Conservation (phyloP, 2,329 filamentous ascomycete genomes). For the Talaromyces sp. region DNA sequence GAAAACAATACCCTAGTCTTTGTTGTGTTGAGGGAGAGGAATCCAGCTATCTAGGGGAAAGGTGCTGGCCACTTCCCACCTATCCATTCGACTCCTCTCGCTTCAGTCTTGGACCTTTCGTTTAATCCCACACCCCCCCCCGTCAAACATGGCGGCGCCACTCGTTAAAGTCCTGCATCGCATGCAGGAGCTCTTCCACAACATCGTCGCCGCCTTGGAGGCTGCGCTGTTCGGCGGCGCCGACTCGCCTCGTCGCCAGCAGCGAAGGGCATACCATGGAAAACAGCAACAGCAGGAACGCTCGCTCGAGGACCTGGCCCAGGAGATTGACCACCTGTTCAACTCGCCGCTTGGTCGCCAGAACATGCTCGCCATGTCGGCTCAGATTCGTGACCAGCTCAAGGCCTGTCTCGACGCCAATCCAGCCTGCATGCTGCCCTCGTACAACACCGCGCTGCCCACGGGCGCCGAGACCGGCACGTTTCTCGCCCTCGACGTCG, state of each 20-base stretch:
- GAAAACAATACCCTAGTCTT: background rate
- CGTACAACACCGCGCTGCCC: conserved; percentile 59
- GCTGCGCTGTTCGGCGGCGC: conserved; percentile 31
- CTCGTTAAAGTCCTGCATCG: conserved; percentile 36
- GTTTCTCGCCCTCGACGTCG: conserved; percentile 60
- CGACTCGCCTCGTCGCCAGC: conserved; percentile 20
- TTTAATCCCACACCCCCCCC: background rate
- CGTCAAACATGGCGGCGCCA: conserved; percentile 28
- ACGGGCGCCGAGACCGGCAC: conserved; percentile 57
- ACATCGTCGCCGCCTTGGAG: conserved; percentile 36
- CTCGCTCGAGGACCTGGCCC: conserved; percentile 33
- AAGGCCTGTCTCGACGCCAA: conserved; percentile 51
- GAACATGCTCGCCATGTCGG: conserved; percentile 41
- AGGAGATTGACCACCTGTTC: conserved; percentile 36
- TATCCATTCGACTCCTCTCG: background rate
- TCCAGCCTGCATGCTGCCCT: conserved; percentile 61
- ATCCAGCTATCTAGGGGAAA: background rate
- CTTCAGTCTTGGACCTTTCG: background rate
- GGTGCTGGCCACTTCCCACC: conserved; percentile 1
- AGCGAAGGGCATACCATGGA: conserved; percentile 27
- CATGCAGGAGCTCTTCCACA: conserved; percentile 38
- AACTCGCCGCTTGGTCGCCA: conserved; percentile 29
- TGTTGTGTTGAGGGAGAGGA: background rate
- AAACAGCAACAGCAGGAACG: conserved; percentile 30
- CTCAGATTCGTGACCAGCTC: conserved; percentile 48